phyloP scores from a whole-genome alignment of 495 filamentous ascomycete species.

The Parachaetomium inaequale region DNA sequence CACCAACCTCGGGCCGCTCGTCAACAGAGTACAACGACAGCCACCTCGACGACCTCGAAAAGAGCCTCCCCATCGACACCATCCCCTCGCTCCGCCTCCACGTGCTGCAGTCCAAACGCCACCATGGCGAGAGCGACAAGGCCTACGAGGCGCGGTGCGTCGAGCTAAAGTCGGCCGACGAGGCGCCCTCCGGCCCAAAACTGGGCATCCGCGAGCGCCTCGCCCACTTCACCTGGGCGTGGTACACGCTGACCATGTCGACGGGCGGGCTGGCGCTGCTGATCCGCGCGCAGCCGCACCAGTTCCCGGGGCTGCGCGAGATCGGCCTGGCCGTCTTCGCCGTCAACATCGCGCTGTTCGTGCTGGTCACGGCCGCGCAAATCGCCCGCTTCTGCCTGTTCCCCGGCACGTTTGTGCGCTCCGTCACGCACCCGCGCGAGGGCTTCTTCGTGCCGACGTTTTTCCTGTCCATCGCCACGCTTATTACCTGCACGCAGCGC shows the following conservation, averaged over 20 bases:
- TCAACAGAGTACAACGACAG: slow-evolving; percentile 5
- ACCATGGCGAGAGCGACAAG: neutral
- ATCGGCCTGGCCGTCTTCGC: slow-evolving; percentile 62
- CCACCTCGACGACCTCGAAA: slow-evolving; percentile 15
- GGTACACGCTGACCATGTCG: slow-evolving; percentile 68
- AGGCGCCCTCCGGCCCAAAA: slow-evolving; percentile 2
- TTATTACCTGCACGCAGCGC: slow-evolving; percentile 57
- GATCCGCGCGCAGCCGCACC: slow-evolving; percentile 55
- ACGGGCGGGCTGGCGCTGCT: slow-evolving; percentile 64
- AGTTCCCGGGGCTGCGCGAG: slow-evolving; percentile 54
- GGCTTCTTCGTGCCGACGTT: slow-evolving; percentile 67
- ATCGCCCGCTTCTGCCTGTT: slow-evolving; percentile 55
- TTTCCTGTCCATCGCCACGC: slow-evolving; percentile 60
- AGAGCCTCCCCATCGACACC: slow-evolving; percentile 14
- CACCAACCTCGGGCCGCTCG: slow-evolving; percentile 1
- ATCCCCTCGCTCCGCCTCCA: slow-evolving; percentile 10
- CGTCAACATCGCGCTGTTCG: slow-evolving; percentile 60
- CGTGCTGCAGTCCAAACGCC: neutral
- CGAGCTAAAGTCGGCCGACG: neutral
- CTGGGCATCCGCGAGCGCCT: slow-evolving; percentile 41
- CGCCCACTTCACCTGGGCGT: slow-evolving; percentile 69
- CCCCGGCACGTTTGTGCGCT: slow-evolving; percentile 48
- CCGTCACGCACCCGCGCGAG: slow-evolving; percentile 60
- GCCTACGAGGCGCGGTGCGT: neutral
- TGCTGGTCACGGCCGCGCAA: slow-evolving; percentile 49